phyloP scores from a whole-genome alignment of 768 basidiomycete species.

The Trichaptum fuscoviolaceum region DNA sequence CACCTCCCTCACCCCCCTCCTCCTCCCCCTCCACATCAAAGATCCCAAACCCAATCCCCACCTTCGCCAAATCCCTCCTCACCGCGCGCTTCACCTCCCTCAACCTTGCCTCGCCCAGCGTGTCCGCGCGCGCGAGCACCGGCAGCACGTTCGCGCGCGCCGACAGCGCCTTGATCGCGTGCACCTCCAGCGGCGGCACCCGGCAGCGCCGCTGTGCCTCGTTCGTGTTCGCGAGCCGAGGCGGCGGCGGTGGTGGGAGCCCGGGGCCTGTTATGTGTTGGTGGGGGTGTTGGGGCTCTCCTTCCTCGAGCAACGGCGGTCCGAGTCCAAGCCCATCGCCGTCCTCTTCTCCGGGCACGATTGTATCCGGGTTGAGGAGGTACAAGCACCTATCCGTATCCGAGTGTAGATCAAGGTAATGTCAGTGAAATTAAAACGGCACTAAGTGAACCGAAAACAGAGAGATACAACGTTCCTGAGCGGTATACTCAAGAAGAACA shows the following conservation, averaged over 20 bases:
- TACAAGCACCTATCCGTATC: conserved; percentile 63
- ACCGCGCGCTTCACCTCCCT: conserved; percentile 75
- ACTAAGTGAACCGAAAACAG: too few species aligned
- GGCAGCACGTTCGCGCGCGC: conserved; percentile 84
- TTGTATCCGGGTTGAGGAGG: conserved; percentile 80
- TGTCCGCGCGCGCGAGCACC: conserved; percentile 77
- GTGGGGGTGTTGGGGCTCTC: conserved; percentile 59
- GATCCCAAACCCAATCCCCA: conserved; percentile 85
- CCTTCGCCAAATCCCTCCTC: conserved; percentile 73
- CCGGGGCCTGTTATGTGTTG: conserved; percentile 75
- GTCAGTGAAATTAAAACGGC: too few species aligned
- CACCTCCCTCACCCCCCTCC: not conserved
- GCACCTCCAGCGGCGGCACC: conserved; percentile 66
- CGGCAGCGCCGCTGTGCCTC: conserved; percentile 28
- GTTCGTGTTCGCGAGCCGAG: conserved; percentile 55
- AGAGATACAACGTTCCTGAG: too few species aligned
- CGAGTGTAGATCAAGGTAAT: not conserved
- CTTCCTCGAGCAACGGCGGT: not conserved
- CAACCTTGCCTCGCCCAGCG: conserved; percentile 76
- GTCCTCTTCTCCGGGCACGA: conserved; percentile 40
- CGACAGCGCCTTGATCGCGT: conserved; percentile 73
- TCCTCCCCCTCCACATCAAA: conserved; percentile 61
- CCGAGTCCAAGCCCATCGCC: not conserved
- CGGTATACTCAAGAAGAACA: too few species aligned
- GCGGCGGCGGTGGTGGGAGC: conserved; percentile 74